Evolutionary conservation across 2,329 filamentous ascomycete genomes (phyloP).

Genomic region (Aspergillus japonicus): DNA sequence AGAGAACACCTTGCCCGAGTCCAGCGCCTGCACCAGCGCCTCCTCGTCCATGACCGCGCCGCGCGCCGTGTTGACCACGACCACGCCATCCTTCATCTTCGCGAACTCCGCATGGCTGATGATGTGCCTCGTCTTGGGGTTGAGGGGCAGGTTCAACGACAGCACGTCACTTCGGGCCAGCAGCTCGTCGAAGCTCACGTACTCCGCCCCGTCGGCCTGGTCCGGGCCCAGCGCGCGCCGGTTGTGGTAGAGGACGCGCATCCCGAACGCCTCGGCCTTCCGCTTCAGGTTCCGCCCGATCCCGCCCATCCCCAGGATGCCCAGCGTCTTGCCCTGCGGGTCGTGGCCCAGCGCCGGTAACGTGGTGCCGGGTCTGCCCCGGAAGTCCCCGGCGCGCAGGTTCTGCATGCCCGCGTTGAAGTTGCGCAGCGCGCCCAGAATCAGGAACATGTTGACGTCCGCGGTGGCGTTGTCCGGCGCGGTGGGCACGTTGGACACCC

Average conservation of each 20-base stretch:
- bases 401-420: constrained; percentile 66
- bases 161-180: constrained; percentile 70
- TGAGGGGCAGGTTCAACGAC: constrained; percentile 77
- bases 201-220: constrained; percentile 40
- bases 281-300: constrained; percentile 75
- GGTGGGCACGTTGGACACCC: constrained; percentile 77
- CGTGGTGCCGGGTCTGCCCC: constrained; percentile 47
- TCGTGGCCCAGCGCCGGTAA: constrained; percentile 66
- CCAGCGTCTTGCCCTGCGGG: constrained; percentile 73
- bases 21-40: constrained; percentile 71
- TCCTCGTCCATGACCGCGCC: constrained; percentile 80
- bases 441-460: constrained; percentile 75
- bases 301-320: constrained; percentile 82
- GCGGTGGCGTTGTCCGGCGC: constrained; percentile 82
- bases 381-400: constrained; percentile 67
- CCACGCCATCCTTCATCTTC: constrained; percentile 73
- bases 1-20: constrained; percentile 66
- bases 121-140: constrained; percentile 75
- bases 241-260: constrained; percentile 75
- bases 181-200: constrained; percentile 69
- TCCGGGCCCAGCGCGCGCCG: constrained; percentile 60
- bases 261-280: constrained; percentile 73
- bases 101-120: constrained; percentile 69
- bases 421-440: constrained; percentile 75
- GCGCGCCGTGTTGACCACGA: constrained; percentile 79